These are phyloP conservation scores for Diaporthe destruens DNA, from an alignment of 2,329 filamentous ascomycete species.

Conservation along the genomic window DNA sequence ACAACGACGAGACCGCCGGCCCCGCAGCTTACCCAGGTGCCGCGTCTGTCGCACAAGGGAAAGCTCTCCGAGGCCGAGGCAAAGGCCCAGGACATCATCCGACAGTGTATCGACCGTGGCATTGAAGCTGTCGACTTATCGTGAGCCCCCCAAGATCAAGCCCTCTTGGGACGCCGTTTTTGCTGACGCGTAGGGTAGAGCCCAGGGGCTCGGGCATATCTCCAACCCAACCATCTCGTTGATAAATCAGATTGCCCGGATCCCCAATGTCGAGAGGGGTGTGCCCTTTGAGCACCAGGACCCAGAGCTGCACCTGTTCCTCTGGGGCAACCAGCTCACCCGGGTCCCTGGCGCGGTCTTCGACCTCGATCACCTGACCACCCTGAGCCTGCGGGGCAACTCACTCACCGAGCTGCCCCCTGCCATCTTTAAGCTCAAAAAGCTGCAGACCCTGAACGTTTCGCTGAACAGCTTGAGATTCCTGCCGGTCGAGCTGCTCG, in stretches of 20 bases:
- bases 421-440: slow-evolving; percentile 67
- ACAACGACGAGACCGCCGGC: neutral
- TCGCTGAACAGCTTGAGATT: slow-evolving; percentile 72
- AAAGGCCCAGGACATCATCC: slow-evolving; percentile 60
- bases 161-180: neutral
- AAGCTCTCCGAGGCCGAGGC: slow-evolving; percentile 49
- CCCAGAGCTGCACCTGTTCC: slow-evolving; percentile 71
- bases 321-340: slow-evolving; percentile 70
- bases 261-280: slow-evolving; percentile 66
- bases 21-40: slow-evolving; percentile 14
- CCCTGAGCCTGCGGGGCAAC: slow-evolving; percentile 76
- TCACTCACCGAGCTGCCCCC: slow-evolving; percentile 71
- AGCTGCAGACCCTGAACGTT: slow-evolving; percentile 73
- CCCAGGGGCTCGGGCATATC: slow-evolving; percentile 63
- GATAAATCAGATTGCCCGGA: slow-evolving; percentile 65
- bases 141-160: slow-evolving; percentile 53
- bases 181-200: slow-evolving; percentile 46
- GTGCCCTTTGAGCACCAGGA: slow-evolving; percentile 71
- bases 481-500: slow-evolving; percentile 73
- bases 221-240: slow-evolving; percentile 69
- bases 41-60: slow-evolving; percentile 13
- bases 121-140: slow-evolving; percentile 72
- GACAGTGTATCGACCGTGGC: slow-evolving; percentile 68
- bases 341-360: slow-evolving; percentile 72
- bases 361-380: slow-evolving; percentile 70